Base-by-base conservation (phyloP, 148 eudicot genomes). In the Camellia granthamiana region DNA sequence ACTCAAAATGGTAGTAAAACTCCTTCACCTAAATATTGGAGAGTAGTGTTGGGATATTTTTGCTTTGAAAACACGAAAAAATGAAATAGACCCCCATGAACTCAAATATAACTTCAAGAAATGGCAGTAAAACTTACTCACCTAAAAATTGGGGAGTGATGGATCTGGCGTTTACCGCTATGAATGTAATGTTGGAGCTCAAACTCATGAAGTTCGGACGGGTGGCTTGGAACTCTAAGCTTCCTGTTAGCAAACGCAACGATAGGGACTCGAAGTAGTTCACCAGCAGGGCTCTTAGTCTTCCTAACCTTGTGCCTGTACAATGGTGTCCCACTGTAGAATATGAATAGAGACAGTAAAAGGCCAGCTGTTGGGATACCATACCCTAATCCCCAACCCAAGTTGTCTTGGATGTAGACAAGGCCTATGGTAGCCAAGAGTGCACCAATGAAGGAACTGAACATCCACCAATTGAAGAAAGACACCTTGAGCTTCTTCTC, bases 401-500 rank as follows among this genome's bases (percentile, higher is more conserved):
- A 19, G 77, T 94, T 94, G 82, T 92, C 97, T 86, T 94, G 98
- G 59, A 94, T 89, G 55, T 94, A 94, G 38, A 94, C 97, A 76
- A 94, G 94, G 67, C 89, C 91, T 21, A 89, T 73, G 6, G 91
- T 88, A 3, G 98, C 98, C 49, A 88, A 69, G 52, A 94, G 79
- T n/a, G 89, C 94, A 9, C 98, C 98, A 0, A 87, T 73, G 78
- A 91, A 91, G 43, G 97, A 79, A 78, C 95, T 87, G 66, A 94
- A 94, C 92, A 92, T 89, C 98, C 98, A 94, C 98, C 98, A 94
- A 69, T 94, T 94, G 90, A 94, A 94, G 85, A 94, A 94, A 3
- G 98, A 94, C 15, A 77, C 91, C 79, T 92, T 94, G 54, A 92
- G 89, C 72, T 83, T 72, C 78, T 90, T 92, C 77, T 94, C 98